phyloP scores from a whole-genome alignment of 2,329 filamentous ascomycete genomes.

The Cryphonectria nitschkei region DNA sequence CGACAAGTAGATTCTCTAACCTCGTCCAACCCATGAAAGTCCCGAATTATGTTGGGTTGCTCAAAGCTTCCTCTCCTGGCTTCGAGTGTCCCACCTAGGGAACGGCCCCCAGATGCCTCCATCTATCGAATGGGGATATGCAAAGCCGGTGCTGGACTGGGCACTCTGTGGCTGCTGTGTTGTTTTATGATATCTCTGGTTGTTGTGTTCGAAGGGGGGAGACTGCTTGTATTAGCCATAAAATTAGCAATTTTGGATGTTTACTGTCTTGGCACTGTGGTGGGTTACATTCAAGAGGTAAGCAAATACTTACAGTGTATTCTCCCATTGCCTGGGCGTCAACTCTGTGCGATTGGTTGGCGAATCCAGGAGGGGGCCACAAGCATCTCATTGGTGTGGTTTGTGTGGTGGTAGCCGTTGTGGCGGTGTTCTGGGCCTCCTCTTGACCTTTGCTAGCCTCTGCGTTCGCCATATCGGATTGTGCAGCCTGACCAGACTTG shows the following conservation, averaged over 20 bases:
- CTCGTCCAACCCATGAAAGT: neutral
- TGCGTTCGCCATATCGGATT: neutral
- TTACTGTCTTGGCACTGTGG: neutral
- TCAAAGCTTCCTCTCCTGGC: neutral
- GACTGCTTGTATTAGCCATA: neutral
- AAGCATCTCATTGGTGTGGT: neutral
- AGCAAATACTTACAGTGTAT: neutral
- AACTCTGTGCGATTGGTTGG: neutral
- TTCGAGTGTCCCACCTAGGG: neutral
- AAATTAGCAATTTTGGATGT: neutral
- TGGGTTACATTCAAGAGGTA: neutral
- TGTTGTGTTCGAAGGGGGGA: neutral
- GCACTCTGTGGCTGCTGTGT: neutral
- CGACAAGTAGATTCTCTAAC: neutral
- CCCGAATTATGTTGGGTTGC: neutral
- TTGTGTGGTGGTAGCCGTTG: neutral
- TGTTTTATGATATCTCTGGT: neutral
- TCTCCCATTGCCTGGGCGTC: neutral
- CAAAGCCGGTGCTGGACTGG: neutral
- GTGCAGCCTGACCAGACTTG: neutral
- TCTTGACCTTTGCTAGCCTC: neutral
- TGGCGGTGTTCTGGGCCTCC: neutral
- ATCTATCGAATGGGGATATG: neutral
- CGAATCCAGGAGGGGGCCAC: neutral
- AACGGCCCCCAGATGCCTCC: conserved; percentile 3